Percentiles rank a stretch among this genome's conserved stretches.
Evolutionary conservation across 345 rosid genomes (phyloP).

Genomic region (Salix suchowensis): DNA sequence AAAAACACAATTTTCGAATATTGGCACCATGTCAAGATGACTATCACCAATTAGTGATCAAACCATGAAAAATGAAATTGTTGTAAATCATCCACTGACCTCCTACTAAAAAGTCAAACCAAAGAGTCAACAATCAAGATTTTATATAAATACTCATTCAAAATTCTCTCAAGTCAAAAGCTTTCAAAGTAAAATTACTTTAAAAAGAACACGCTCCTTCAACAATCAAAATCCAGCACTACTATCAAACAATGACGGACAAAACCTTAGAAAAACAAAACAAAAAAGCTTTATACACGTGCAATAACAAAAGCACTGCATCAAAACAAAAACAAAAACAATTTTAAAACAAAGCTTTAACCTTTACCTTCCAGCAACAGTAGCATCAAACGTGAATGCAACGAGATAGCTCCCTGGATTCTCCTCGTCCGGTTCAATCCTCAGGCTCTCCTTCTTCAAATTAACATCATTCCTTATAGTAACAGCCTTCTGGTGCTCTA

Average conservation of each 20-base stretch:
- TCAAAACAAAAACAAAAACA: not conserved
- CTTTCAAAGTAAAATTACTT: not conserved
- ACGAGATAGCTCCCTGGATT: conserved; percentile 63
- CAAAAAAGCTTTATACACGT: not conserved
- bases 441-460: conserved; percentile 79
- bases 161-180: not conserved
- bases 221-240: not conserved
- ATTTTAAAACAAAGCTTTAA: not conserved
- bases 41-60: not conserved
- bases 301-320: not conserved
- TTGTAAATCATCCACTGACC: not conserved
- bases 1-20: not conserved
- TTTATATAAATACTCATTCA: not conserved
- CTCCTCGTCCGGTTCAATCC: conserved; percentile 60
- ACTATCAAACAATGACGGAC: not conserved
- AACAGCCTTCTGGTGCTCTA: conserved; percentile 89
- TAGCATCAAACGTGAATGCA: conserved; percentile 91
- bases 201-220: too few species aligned
- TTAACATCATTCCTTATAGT: conserved; percentile 81
- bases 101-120: not conserved
- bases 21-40: not conserved
- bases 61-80: not conserved
- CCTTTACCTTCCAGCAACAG: conserved; percentile 73
- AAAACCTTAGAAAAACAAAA: not conserved
- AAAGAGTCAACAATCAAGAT: not conserved